phyloP scores from a whole-genome alignment of 108 stramenopile species.

The Skeletonema tropicum region DNA sequence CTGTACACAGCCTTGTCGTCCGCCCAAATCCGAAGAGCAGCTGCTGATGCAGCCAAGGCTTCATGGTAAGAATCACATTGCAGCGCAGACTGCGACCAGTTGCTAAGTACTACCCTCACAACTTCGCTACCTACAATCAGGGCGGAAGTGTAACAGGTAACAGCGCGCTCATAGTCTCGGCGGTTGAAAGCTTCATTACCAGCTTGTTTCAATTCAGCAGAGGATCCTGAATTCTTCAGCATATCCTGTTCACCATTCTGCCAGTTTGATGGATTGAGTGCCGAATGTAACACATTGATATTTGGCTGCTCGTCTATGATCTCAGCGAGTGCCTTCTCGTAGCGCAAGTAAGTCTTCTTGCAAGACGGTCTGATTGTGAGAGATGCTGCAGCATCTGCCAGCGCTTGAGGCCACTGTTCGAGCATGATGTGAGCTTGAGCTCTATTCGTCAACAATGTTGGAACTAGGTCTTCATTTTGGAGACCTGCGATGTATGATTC shows the following conservation, averaged over 20 bases:
- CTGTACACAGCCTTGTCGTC: too few species aligned
- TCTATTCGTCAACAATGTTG: slow-evolving; percentile 22
- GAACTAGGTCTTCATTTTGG: slow-evolving; percentile 3
- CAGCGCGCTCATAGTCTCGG: slow-evolving; percentile 14
- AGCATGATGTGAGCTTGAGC: slow-evolving; percentile 25
- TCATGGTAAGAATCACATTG: slow-evolving; percentile 1
- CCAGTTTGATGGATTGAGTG: too few species aligned
- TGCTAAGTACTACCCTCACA: slow-evolving; percentile 8
- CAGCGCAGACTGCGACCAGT: slow-evolving; percentile 10
- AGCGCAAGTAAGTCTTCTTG: slow-evolving; percentile 22
- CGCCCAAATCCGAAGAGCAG: slow-evolving; percentile 16
- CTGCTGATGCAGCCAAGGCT: slow-evolving; percentile 20
- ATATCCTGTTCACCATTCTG: neutral
- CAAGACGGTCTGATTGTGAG: slow-evolving; percentile 19
- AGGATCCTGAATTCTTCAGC: neutral
- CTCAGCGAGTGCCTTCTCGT: slow-evolving; percentile 8
- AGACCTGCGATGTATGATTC: slow-evolving; percentile 24
- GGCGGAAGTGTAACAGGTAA: slow-evolving; percentile 11
- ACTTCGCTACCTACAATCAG: neutral
- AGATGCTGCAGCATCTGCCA: slow-evolving; percentile 33
- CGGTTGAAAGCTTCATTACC: slow-evolving; percentile 27
- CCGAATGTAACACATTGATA: neutral
- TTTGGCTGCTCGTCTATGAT: neutral
- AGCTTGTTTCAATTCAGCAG: slow-evolving; percentile 3
- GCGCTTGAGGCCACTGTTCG: slow-evolving; percentile 12